Conservation (phyloP, 164 flowering plant genomes). For the Chimonanthus praecox region DNA sequence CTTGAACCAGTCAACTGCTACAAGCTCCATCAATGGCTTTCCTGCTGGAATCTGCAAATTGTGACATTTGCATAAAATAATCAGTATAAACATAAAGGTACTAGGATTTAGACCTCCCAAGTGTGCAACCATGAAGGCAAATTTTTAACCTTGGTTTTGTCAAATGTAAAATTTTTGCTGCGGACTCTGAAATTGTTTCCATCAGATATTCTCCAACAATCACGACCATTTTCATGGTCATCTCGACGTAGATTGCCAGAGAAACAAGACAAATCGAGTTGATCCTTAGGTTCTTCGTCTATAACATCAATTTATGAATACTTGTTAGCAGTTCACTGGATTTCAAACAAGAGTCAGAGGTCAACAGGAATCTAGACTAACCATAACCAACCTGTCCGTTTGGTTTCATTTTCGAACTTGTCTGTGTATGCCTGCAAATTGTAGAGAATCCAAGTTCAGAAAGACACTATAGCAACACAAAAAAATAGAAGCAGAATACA, state of each 20-base stretch:
- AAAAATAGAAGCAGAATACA: conserved; percentile 7
- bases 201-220: conserved; percentile 90
- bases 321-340: conserved; percentile 1
- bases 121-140: conserved; percentile 5
- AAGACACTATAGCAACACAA: not conserved
- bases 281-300: conserved; percentile 64
- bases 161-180: conserved; percentile 68
- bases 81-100: not conserved
- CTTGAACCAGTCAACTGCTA: conserved; percentile 98
- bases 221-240: conserved; percentile 76
- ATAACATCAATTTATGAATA: conserved; percentile 29
- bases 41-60: conserved; percentile 77
- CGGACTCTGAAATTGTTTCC: conserved; percentile 97
- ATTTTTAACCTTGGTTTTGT: conserved; percentile 69
- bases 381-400: conserved; percentile 46
- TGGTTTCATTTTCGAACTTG: conserved; percentile 42
- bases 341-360: conserved; percentile 5
- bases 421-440: conserved; percentile 42
- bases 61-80: not conserved
- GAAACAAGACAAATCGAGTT: conserved; percentile 81
- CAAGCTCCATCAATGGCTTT: conserved; percentile 92
- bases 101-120: not conserved
- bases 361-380: not conserved
- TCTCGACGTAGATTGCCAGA: conserved; percentile 74
- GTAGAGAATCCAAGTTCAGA: conserved; percentile 13